Percentiles rank a stretch among this genome's conserved stretches.
Conservation (phyloP, 441 rosid species). For the Gossypium schwendimanii region DNA sequence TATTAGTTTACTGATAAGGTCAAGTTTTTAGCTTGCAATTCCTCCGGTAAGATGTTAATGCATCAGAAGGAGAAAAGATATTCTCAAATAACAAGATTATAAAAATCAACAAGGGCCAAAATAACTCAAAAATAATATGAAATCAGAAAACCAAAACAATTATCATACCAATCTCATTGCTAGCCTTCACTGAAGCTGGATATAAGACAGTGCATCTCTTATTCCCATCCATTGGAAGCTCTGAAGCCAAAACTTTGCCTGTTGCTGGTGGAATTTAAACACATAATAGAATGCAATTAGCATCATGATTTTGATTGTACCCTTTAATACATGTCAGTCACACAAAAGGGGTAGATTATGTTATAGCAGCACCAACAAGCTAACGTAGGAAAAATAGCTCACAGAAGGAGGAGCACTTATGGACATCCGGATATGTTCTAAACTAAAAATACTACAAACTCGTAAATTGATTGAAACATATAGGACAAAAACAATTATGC, state of each 20-base stretch:
- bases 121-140: slow-evolving; percentile 2
- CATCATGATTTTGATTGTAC: not conserved
- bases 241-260: slow-evolving; percentile 77
- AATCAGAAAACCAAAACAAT: slow-evolving; percentile 15
- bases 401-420: not conserved
- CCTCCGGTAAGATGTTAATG: not conserved
- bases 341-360: not conserved
- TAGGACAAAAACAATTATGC: not conserved
- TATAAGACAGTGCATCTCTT: slow-evolving; percentile 69
- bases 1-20: not conserved
- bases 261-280: slow-evolving; percentile 48
- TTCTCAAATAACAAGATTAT: not conserved
- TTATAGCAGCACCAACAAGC: not conserved
- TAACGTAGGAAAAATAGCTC: slow-evolving; percentile 7
- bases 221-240: slow-evolving; percentile 66
- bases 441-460: not conserved
- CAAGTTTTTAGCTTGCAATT: not conserved
- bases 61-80: not conserved
- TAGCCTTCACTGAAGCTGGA: slow-evolving; percentile 87
- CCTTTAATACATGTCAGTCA: not conserved
- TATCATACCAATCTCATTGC: slow-evolving; percentile 70
- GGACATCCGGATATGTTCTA: not conserved
- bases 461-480: not conserved
- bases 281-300: not conserved
- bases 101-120: not conserved